Evolutionary conservation across 306 rosid species (phyloP), one percentile per base, ranked within the genome.

Genomic region (Citrullus mucosospermus): DNA sequence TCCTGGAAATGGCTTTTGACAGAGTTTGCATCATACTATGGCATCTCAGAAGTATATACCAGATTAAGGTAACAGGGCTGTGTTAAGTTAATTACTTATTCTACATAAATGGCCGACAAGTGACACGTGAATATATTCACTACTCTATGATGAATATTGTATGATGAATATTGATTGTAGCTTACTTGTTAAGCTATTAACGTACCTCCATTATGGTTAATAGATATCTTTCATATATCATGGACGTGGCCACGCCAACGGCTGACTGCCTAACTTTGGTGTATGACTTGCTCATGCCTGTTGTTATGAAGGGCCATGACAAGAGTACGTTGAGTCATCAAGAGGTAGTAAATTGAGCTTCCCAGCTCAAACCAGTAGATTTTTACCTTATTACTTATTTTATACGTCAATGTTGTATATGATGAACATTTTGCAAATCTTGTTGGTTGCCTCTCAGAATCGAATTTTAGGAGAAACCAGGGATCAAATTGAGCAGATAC

Each of bases 181-280:
- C 57, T 70, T 28, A 70, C 57, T 10, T 25, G 6, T 70, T 50
- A 71, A 48, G 77, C 59, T 48, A 44, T n/a, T 50, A 72, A 48
- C 77, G 28, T 50, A 48, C 78, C 76, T 81, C 56, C 77, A 73
- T 69, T 79, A 61, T 18, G 65, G 53, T 68, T 55, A 44, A 86
- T 79, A 96, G 99, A 75, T 92, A 91, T 79, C 89, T 96, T 69
- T 92, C 98, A 15, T 96, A 96, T 82, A 87, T 96, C 70, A 96
- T 96, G 99, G 99, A 96, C 81, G 98, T 96, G 51, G 93, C 99
- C 60, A 92, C 99, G 12, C 99, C 99, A 50, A 96, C 99, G n/a
- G 97, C 89, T 59, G 99, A 96, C 80, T 96, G 99, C 90, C 96
- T 96, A 58, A 86, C 66, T 48, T 83, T 96, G 88, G 99, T 96